phyloP scores from a whole-genome alignment of 306 rosid genomes.

The Carpinus fangiana region DNA sequence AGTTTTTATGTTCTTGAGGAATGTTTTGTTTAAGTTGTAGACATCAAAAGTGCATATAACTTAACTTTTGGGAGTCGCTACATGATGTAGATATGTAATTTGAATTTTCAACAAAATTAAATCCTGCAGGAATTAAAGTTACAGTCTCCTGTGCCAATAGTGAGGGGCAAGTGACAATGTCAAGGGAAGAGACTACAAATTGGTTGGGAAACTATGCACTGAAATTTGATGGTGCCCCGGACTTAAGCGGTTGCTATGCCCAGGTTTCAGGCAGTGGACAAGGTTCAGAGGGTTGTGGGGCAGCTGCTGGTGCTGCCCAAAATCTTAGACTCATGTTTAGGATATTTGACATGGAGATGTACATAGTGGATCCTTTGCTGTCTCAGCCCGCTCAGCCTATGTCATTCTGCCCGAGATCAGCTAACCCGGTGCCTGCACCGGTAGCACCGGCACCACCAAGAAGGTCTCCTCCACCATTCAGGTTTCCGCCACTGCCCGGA shows the following conservation, averaged over 20 bases:
- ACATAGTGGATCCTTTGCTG: constrained; percentile 67
- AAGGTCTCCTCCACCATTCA: not conserved
- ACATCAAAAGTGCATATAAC: not conserved
- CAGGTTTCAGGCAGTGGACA: constrained; percentile 50
- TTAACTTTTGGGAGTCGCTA: not conserved
- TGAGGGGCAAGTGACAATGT: constrained; percentile 55
- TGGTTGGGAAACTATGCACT: constrained; percentile 70
- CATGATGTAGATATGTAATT: not conserved
- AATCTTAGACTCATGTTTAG: constrained; percentile 69
- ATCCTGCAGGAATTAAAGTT: constrained; percentile 68
- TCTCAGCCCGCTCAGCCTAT: constrained; percentile 79
- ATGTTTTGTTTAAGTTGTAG: too few species aligned
- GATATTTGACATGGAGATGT: constrained; percentile 72
- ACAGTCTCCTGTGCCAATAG: constrained; percentile 60
- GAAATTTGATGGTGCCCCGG: constrained; percentile 75
- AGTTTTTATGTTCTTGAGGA: too few species aligned
- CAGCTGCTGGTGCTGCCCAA: constrained; percentile 63
- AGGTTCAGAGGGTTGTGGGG: constrained; percentile 55
- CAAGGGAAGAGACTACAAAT: constrained; percentile 82
- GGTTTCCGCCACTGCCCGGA: constrained; percentile 35
- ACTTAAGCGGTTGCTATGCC: constrained; percentile 60
- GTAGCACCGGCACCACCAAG: constrained; percentile 22
- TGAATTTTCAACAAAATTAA: too few species aligned
- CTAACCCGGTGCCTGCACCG: constrained; percentile 50
- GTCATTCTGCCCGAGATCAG: constrained; percentile 64